These are phyloP conservation scores for Trichoderma citrinoviride DNA, from an alignment of 2,329 filamentous ascomycete species.

Conservation along the genomic window DNA sequence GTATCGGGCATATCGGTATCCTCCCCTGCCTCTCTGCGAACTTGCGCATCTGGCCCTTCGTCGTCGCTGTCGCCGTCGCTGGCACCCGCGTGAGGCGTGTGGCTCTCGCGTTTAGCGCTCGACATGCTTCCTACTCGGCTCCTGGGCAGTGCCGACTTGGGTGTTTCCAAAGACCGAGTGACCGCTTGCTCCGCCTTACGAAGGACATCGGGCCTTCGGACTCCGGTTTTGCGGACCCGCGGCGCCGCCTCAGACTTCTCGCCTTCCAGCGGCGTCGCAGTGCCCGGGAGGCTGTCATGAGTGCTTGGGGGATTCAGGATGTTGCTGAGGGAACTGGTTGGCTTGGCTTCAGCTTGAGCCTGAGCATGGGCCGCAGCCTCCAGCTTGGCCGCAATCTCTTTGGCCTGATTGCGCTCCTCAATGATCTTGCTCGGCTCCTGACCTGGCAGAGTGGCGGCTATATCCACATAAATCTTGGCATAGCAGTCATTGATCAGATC, in stretches of 20 bases:
- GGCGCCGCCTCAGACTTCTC: constrained; percentile 44
- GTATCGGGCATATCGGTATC: constrained; percentile 47
- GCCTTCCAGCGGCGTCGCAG: constrained; percentile 37
- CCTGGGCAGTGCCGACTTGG: constrained; percentile 45
- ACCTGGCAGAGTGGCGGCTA: constrained; percentile 59
- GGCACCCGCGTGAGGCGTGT: constrained; percentile 38
- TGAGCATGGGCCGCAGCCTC: constrained; percentile 36
- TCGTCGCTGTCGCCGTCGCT: constrained; percentile 42
- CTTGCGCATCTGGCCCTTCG: constrained; percentile 41
- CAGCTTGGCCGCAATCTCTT: constrained; percentile 41
- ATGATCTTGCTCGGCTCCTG: constrained; percentile 47
- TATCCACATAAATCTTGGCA: constrained; percentile 67
- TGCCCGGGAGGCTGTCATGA: constrained; percentile 38
- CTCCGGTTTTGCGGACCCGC: constrained; percentile 43
- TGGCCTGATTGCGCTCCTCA: constrained; percentile 45
- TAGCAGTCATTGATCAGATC: constrained; percentile 94
- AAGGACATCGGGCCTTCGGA: constrained; percentile 57
- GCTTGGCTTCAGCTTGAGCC: constrained; percentile 29
- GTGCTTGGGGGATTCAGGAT: constrained; percentile 45
- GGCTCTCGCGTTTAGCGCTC: constrained; percentile 47
- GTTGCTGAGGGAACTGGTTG: constrained; percentile 39
- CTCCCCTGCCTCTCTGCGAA: constrained; percentile 36
- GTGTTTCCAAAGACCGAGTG: constrained; percentile 48
- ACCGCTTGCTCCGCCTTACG: constrained; percentile 61
- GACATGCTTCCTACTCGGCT: constrained; percentile 52